A percentile compares a stretch with the other conserved stretches of the same genome.
Conservation (phyloP, 345 rosid species). For the Iberis pinnata region DNA sequence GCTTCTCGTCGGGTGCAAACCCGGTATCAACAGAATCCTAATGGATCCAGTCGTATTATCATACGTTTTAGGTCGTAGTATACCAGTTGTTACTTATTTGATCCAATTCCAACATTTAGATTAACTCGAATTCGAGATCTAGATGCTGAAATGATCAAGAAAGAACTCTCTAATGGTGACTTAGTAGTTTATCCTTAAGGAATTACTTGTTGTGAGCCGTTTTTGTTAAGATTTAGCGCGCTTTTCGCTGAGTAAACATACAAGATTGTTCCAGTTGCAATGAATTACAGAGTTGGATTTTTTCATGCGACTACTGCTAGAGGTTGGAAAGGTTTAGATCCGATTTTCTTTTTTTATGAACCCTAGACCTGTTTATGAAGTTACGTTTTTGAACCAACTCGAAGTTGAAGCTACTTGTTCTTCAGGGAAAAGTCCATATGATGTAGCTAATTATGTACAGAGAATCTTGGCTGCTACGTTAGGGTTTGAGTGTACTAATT, state of each 20-base stretch:
- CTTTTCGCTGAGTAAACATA: neutral
- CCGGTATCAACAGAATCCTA: too few species aligned
- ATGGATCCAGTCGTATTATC: too few species aligned
- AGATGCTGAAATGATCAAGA: constrained; percentile 49
- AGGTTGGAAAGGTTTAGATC: too few species aligned
- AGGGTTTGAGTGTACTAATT: neutral
- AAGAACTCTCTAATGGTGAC: constrained; percentile 48
- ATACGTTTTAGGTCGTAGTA: too few species aligned
- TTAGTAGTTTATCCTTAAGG: constrained; percentile 51
- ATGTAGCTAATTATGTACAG: neutral
- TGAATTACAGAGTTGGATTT: neutral
- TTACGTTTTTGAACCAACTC: neutral
- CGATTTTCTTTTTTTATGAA: neutral
- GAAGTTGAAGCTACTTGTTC: neutral
- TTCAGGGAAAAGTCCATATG: neutral
- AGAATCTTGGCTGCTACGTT: neutral
- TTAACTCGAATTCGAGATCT: constrained; percentile 44
- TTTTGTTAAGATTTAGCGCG: neutral
- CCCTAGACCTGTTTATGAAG: neutral
- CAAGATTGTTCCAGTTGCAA: neutral
- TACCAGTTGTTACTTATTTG: too few species aligned
- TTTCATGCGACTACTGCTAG: neutral
- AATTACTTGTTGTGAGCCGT: neutral
- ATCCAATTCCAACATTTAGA: constrained; percentile 47
- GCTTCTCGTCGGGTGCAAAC: too few species aligned